Evolutionary conservation across 768 basidiomycete genomes (phyloP).

Genomic region (Pholiota microspora): DNA sequence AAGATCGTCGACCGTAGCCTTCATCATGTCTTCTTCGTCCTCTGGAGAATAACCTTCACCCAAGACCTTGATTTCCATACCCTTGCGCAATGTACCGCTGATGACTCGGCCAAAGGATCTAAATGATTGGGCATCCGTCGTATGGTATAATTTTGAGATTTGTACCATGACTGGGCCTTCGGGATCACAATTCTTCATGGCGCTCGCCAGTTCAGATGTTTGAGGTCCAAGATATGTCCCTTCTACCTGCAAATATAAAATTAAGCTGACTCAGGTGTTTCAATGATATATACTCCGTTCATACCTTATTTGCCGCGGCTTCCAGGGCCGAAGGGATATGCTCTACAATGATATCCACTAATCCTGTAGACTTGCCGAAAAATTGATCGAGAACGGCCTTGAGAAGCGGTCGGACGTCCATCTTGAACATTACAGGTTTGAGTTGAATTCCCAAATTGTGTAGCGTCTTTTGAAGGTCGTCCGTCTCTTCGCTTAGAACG

Average conservation of each 20-base stretch:
- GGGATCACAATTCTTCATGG: conserved; percentile 82
- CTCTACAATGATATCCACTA: conserved; percentile 90
- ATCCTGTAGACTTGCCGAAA: conserved; percentile 86
- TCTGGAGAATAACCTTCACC: conserved; percentile 99
- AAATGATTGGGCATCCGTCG: conserved; percentile 95
- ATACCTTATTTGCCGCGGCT: conserved; percentile 60
- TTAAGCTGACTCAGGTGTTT: not conserved
- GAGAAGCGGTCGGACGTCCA: conserved; percentile 94
- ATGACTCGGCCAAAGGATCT: conserved; percentile 93
- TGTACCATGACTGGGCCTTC: conserved; percentile 92
- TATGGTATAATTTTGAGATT: conserved; percentile 92
- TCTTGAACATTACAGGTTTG: conserved; percentile 95
- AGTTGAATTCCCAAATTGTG: conserved; percentile 75
- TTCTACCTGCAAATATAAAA: conserved; percentile 51
- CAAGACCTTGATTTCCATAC: conserved; percentile 88
- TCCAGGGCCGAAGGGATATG: conserved; percentile 82
- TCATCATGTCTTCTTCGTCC: conserved; percentile 98
- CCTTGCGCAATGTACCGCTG: conserved; percentile 85
- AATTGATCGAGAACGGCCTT: conserved; percentile 95
- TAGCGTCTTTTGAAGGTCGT: conserved; percentile 80
- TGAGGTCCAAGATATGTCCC: conserved; percentile 88
- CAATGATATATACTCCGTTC: not conserved
- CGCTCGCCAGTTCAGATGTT: conserved; percentile 69
- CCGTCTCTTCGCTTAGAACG: conserved; percentile 92
- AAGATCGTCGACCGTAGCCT: conserved; percentile 77